Evolutionary conservation across 2,329 filamentous ascomycete species (phyloP).

Genomic region (Ophiostoma ulmi): DNA sequence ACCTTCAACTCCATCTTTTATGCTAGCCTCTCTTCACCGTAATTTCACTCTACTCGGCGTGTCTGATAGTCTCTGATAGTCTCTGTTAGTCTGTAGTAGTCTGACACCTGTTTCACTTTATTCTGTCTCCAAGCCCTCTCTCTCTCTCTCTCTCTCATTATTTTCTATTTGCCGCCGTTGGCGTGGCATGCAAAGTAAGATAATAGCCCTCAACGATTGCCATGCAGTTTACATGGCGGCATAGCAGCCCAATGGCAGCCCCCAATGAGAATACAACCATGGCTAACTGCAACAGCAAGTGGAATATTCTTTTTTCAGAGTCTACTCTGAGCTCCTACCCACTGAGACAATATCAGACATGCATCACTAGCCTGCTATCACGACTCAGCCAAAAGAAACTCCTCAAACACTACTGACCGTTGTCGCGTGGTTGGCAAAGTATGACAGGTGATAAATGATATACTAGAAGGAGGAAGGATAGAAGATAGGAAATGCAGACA

Average conservation of each 20-base stretch:
- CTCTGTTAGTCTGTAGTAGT: not conserved
- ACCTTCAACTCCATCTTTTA: not conserved
- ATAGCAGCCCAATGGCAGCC: not conserved
- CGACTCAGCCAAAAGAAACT: not conserved
- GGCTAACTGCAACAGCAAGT: slow-evolving; percentile 1
- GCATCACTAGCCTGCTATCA: not conserved
- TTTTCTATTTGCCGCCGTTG: not conserved
- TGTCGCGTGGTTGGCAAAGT: slow-evolving; percentile 1
- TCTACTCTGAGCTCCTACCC: not conserved
- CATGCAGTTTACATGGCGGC: no score
- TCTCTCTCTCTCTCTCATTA: not conserved
- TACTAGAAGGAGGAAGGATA: not conserved
- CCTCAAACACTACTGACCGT: slow-evolving; percentile 3
- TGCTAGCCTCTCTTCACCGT: slow-evolving; percentile 1
- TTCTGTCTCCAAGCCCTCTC: not conserved
- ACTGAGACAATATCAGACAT: not conserved
- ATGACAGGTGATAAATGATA: slow-evolving; percentile 4
- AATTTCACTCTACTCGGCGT: slow-evolving; percentile 4
- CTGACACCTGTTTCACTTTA: not conserved
- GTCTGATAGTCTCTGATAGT: not conserved
- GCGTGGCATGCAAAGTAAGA: not conserved
- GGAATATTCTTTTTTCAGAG: not conserved
- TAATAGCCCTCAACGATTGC: not conserved
- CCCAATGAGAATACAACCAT: not conserved
- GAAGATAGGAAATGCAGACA: not conserved